Evolutionary conservation across 139 green algal genomes (phyloP).

Genomic region (Chlamydomonas urium): DNA sequence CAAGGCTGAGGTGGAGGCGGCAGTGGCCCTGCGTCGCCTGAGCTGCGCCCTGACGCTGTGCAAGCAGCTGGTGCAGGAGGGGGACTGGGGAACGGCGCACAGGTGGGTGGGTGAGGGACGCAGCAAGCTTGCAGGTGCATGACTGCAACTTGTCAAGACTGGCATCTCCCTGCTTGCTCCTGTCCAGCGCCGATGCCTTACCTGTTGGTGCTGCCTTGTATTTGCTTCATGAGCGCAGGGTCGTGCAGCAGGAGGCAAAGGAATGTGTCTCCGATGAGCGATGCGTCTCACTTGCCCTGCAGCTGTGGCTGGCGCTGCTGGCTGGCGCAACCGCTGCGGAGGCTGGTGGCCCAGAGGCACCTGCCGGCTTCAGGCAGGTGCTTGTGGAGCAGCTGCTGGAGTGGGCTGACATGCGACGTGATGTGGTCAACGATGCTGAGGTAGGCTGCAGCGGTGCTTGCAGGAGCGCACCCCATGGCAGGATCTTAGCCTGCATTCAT

Average conservation of each 20-base stretch:
- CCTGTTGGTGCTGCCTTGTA: no score
- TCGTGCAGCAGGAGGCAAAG: background rate
- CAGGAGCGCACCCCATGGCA: no score
- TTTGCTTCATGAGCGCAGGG: no score
- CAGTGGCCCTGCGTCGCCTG: no score
- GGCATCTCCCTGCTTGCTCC: no score
- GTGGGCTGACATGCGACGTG: background rate
- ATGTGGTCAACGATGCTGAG: conserved; percentile 5
- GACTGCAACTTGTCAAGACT: no score
- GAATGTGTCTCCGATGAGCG: background rate
- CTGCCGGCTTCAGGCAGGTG: background rate
- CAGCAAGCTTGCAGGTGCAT: no score
- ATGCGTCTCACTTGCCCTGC: conserved; percentile 4
- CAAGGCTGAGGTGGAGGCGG: no score
- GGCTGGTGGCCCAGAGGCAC: background rate
- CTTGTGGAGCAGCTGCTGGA: background rate
- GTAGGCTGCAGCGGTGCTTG: no score
- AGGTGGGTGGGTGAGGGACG: background rate
- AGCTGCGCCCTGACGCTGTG: conserved; percentile 4
- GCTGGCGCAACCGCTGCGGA: conserved; percentile 18
- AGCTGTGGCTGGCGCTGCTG: conserved; percentile 34
- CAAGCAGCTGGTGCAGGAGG: background rate
- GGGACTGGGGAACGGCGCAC: background rate
- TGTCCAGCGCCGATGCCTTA: no score
- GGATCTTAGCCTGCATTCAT: no score